Conservation (phyloP, 768 basidiomycete species). For the Tephrocybe rancida region DNA sequence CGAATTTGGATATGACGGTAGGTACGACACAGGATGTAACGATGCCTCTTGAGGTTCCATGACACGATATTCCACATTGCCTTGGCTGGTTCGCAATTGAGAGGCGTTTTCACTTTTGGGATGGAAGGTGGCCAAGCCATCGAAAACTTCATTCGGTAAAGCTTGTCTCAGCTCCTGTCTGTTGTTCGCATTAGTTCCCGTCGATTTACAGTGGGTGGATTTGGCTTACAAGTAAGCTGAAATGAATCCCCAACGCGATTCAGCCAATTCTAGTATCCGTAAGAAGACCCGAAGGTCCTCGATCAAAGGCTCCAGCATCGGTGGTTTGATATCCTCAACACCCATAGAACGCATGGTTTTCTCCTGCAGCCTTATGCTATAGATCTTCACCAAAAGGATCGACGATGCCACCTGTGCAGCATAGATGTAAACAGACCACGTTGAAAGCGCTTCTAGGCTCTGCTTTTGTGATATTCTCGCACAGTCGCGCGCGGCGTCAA, state of each 20-base stretch:
- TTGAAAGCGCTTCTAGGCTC: slow-evolving; percentile 44
- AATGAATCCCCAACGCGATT: slow-evolving; percentile 36
- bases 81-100: not conserved
- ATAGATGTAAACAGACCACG: slow-evolving; percentile 43
- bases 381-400: slow-evolving; percentile 56
- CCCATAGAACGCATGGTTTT: slow-evolving; percentile 27
- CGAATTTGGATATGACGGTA: not conserved
- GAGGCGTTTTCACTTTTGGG: not conserved
- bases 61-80: not conserved
- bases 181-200: too few relatives aligned
- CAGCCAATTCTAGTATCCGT: slow-evolving; percentile 38
- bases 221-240: slow-evolving; percentile 35
- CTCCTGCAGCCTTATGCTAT: slow-evolving; percentile 56
- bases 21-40: not conserved
- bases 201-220: too few relatives aligned
- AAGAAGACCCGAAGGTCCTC: slow-evolving; percentile 44
- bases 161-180: slow-evolving; percentile 16
- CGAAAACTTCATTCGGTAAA: slow-evolving; percentile 1
- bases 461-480: slow-evolving; percentile 60
- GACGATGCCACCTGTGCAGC: slow-evolving; percentile 53
- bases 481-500: slow-evolving; percentile 61
- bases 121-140: not conserved
- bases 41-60: not conserved
- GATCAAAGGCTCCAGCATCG: slow-evolving; percentile 36
- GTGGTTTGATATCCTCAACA: slow-evolving; percentile 35